A percentile compares a stretch with the other conserved stretches of the same genome.
phyloP scores from a whole-genome alignment of 768 basidiomycete genomes.

The Sarcomyxa edulis region DNA sequence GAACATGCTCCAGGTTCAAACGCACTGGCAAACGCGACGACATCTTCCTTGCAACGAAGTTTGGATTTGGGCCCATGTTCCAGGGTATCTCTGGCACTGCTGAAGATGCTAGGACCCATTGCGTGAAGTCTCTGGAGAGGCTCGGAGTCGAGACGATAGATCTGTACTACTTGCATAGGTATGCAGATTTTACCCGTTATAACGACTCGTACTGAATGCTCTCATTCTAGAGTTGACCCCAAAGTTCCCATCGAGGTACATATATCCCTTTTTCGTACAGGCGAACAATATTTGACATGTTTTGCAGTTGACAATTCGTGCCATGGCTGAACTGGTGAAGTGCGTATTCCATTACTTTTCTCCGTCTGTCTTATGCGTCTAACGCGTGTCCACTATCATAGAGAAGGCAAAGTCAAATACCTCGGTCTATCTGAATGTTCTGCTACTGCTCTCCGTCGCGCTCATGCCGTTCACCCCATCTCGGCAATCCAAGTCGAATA shows the following conservation, averaged over 20 bases:
- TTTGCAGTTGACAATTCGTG: constrained; percentile 38
- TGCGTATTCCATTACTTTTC: constrained; percentile 11
- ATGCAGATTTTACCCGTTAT: no score
- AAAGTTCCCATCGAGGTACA: no score
- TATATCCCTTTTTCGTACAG: no score
- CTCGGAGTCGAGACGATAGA: constrained; percentile 39
- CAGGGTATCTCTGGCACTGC: no score
- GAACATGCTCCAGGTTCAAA: no score
- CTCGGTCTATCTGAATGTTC: constrained; percentile 52
- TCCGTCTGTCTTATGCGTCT: no score
- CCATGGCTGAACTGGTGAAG: constrained; percentile 50
- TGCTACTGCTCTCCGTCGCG: constrained; percentile 40
- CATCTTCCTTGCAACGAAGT: constrained; percentile 55
- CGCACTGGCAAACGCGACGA: constrained; percentile 37
- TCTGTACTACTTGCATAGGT: constrained; percentile 41
- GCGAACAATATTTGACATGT: no score
- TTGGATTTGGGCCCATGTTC: constrained; percentile 30
- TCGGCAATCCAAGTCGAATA: constrained; percentile 47
- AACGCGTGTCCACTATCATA: constrained; percentile 6
- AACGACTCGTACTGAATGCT: no score
- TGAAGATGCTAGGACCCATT: no score
- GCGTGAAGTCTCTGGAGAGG: constrained; percentile 32
- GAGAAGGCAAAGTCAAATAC: constrained; percentile 40
- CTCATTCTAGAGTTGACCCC: no score
- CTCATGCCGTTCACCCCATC: constrained; percentile 45